Conservation (phyloP, 345 rosid genomes). For the Corchorus capsularis region DNA sequence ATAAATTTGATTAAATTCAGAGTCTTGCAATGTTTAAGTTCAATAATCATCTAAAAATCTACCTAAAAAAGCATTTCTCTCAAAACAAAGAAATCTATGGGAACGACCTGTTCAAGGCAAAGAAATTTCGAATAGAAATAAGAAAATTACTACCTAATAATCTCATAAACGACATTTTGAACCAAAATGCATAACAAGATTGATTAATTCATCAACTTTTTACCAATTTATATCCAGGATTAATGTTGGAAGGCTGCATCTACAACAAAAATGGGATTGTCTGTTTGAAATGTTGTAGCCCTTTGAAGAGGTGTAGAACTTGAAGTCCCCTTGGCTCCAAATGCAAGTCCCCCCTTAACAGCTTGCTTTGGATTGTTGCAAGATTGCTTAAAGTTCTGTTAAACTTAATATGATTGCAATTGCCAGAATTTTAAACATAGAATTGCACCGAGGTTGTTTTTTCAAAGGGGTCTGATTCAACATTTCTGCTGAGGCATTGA, state of each 20-base stretch:
- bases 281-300: slow-evolving; percentile 1
- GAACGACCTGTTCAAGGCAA: background rate
- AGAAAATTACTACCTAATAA: no score
- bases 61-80: no score
- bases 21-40: no score
- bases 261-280: slow-evolving; percentile 9
- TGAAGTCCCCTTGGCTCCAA: no score
- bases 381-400: background rate
- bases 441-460: background rate
- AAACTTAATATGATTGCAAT: background rate
- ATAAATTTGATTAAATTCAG: no score
- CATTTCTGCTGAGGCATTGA: no score
- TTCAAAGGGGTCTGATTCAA: background rate
- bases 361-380: no score
- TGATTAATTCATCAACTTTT: background rate
- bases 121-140: background rate
- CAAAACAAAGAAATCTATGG: background rate
- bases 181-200: background rate
- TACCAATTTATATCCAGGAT: slow-evolving; percentile 15
- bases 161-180: no score
- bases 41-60: no score
- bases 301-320: background rate
- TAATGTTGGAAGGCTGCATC: slow-evolving; percentile 11
- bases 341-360: no score
- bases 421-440: background rate